Evolutionary conservation across 805 yeast genomes (phyloP).

Genomic region (Wickerhamomyces queroliae): DNA sequence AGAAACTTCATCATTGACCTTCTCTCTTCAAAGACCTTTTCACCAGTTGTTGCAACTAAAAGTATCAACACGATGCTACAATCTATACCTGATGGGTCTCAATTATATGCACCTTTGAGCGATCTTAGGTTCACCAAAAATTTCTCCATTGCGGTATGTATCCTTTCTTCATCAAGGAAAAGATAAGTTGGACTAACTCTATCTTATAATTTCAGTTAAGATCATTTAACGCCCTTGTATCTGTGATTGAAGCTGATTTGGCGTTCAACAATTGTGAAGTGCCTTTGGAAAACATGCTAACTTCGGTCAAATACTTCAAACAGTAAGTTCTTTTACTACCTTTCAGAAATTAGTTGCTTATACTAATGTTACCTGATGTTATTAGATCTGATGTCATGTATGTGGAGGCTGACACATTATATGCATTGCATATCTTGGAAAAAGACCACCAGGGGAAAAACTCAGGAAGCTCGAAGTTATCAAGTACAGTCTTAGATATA

Average conservation of each 20-base stretch:
- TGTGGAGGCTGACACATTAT: constrained; percentile 24
- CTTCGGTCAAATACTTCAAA: not conserved
- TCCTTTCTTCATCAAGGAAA: not conserved
- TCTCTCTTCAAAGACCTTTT: not conserved
- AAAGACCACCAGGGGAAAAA: constrained; percentile 3
- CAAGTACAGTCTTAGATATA: constrained; percentile 14
- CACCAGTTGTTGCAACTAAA: not conserved
- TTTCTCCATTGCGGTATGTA: constrained; percentile 8
- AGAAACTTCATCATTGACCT: not conserved
- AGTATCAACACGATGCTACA: not conserved
- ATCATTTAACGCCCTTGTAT: not conserved
- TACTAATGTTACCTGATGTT: constrained; percentile 4
- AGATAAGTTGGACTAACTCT: not conserved
- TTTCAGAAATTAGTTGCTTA: constrained; percentile 1
- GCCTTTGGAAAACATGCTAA: not conserved
- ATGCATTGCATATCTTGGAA: constrained; percentile 20
- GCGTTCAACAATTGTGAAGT: not conserved
- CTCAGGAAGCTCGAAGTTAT: constrained; percentile 9
- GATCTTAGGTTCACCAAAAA: constrained; percentile 4
- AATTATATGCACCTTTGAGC: constrained; percentile 2
- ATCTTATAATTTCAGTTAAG: not conserved
- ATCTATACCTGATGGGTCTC: not conserved
- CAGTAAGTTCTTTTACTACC: not conserved
- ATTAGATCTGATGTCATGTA: constrained; percentile 12
- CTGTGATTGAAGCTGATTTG: not conserved